Evolutionary conservation across 805 yeast genomes (phyloP).

Genomic region (Wickerhamiella nectarea): DNA sequence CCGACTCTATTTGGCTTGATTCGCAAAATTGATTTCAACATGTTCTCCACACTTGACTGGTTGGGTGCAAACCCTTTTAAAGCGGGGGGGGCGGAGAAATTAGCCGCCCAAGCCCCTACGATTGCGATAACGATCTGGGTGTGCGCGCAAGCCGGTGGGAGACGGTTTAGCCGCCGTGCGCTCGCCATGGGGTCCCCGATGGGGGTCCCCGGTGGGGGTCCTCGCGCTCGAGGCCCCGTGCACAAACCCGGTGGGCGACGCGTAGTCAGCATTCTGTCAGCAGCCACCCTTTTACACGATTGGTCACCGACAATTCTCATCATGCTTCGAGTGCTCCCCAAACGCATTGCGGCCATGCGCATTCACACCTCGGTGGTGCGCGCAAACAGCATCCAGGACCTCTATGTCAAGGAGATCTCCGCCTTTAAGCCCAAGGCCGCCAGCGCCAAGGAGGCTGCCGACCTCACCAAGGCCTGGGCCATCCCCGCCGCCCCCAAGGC

Average conservation of each 20-base stretch:
- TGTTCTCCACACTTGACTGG: too few species aligned
- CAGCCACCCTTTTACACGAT: background rate
- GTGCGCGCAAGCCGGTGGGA: too few species aligned
- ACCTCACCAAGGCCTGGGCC: constrained; percentile 69
- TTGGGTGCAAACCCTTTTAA: too few species aligned
- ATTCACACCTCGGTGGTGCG: constrained; percentile 22
- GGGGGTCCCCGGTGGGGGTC: too few species aligned
- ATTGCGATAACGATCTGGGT: too few species aligned
- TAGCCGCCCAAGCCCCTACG: too few species aligned
- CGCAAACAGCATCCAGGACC: constrained; percentile 59
- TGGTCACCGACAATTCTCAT: background rate
- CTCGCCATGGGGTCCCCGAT: too few species aligned
- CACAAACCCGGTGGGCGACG: background rate
- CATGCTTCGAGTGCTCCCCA: constrained; percentile 12
- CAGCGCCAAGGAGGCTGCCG: constrained; percentile 60
- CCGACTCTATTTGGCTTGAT: background rate
- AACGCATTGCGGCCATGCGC: constrained; percentile 13
- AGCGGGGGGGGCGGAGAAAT: too few species aligned
- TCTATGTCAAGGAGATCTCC: constrained; percentile 77
- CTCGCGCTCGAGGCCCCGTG: too few species aligned
- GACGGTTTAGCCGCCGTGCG: too few species aligned
- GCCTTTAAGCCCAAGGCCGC: constrained; percentile 75
- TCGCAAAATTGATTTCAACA: background rate
- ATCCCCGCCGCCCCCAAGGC: constrained; percentile 64
- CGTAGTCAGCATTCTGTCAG: background rate